A percentile compares a stretch with the other conserved stretches of the same genome.
Conservation (phyloP, 352 stramenopile species). For the Phytopythium oedochilum region DNA sequence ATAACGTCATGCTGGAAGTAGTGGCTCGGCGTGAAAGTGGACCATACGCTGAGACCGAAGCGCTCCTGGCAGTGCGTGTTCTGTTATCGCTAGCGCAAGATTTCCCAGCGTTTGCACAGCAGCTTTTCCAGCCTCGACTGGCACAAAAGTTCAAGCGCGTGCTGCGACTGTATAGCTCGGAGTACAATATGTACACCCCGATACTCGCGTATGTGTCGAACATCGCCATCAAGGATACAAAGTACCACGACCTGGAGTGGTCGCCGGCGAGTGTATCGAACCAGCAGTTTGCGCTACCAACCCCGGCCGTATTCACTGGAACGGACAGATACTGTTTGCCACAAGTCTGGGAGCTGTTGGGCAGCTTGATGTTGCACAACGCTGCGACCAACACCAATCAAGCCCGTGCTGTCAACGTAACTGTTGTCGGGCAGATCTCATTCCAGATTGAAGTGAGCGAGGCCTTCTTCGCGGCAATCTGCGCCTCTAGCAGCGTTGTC, state of each 20-base stretch:
- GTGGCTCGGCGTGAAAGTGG: conserved; percentile 5
- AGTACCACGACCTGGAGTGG: conserved; percentile 39
- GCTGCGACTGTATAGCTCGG: conserved; percentile 34
- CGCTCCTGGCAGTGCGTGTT: conserved; percentile 39
- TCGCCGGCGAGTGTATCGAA: not conserved
- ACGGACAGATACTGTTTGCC: conserved; percentile 27
- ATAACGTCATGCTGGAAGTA: conserved; percentile 1
- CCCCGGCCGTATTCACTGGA: conserved; percentile 12
- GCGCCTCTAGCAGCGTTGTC: conserved; percentile 43
- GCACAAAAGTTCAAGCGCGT: conserved; percentile 38
- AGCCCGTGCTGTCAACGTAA: conserved; percentile 27
- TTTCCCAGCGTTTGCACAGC: conserved; percentile 36
- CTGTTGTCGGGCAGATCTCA: conserved; percentile 43
- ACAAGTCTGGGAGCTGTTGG: conserved; percentile 63
- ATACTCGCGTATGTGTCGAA: conserved; percentile 60
- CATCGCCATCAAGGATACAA: conserved; percentile 49
- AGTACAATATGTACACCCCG: conserved; percentile 49
- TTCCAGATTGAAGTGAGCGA: conserved; percentile 40
- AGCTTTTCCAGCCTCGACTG: conserved; percentile 27
- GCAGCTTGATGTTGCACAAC: conserved; percentile 46
- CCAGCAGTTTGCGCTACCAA: conserved; percentile 29
- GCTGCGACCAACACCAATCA: conserved; percentile 13
- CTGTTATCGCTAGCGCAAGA: conserved; percentile 56
- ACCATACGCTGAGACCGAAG: conserved; percentile 30
- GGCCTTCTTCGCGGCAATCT: conserved; percentile 49